Base-by-base conservation (phyloP, 1,284 basidiomycete species). In the Leccinum griseonigrum region DNA sequence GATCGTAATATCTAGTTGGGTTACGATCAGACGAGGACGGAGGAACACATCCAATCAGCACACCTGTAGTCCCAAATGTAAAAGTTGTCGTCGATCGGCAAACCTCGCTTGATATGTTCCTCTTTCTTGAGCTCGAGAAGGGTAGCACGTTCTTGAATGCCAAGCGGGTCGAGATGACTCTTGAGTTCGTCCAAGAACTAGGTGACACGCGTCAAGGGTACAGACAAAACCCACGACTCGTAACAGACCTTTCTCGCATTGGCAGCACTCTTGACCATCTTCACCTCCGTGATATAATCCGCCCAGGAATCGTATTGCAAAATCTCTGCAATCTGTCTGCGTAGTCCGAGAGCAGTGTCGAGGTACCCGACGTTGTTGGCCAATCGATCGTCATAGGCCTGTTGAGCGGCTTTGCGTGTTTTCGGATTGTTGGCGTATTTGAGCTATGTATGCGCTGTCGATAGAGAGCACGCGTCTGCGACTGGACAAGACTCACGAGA, bases 261-360 rank as follows among this genome's bases (percentile, higher is more conserved):
- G 72, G 63, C 64, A 4, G 67, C 74, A n/a, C 60, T 73, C 43
- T 93, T 93, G 64, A 90, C 85, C 92, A 95, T 94, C 78, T 93
- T 94, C 59, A 85, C 82, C 71, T 94, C 91, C 0, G 91, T 91
- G 28, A 86, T 75, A 70, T 87, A 94, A 71, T 91, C 90, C 1
- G 90, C 91, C 87, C 91, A 93, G 16, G 85, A 92, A n/a, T 84
- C 73, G 67, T 94, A 94, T 5, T 83, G 84, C 14, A 94, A 78
- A 4, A 94, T 69, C 29, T 76, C 76, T 1, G 88, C 85, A 59
- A 91, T 88, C 69, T 86, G 74, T 22, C 86, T 85, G 54, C 92
- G 87, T 2, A 94, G 78, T 53, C 81, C 82, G 54, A 94, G 80
- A 31, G 84, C 84, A 65, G 83, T 86, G 65, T 81, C 78, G 59